Conservation (phyloP, 2,329 filamentous ascomycete genomes). For the Biscogniauxia marginata region DNA sequence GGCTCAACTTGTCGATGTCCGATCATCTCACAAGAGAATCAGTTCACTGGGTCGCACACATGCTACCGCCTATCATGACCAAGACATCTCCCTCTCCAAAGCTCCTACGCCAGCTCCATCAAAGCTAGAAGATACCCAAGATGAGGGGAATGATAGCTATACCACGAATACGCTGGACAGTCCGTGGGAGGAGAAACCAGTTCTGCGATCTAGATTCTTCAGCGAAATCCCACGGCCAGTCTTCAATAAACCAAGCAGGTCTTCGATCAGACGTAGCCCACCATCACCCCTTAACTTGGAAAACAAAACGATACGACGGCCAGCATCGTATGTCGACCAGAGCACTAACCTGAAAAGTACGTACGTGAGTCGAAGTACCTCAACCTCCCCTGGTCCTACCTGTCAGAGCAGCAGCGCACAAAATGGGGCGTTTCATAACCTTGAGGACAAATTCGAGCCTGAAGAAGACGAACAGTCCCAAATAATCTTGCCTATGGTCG, state of each 20-base stretch:
- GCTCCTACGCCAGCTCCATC: neutral
- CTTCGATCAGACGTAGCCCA: conserved; percentile 21
- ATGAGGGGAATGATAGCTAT: conserved; percentile 2
- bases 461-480: conserved; percentile 31
- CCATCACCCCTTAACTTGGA: conserved; percentile 25
- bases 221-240: conserved; percentile 18
- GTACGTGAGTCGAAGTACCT: conserved; percentile 21
- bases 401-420: conserved; percentile 41
- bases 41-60: conserved; percentile 29
- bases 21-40: conserved; percentile 21
- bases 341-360: conserved; percentile 24
- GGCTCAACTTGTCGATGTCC: conserved; percentile 28
- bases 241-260: conserved; percentile 21
- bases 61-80: conserved; percentile 21
- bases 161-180: neutral
- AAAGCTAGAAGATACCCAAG: conserved; percentile 6
- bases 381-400: conserved; percentile 30
- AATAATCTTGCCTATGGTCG: conserved; percentile 50
- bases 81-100: conserved; percentile 26
- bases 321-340: conserved; percentile 17
- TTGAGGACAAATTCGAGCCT: conserved; percentile 13
- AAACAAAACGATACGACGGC: conserved; percentile 8
- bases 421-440: conserved; percentile 8
- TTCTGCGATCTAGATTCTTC: conserved; percentile 21
- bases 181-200: conserved; percentile 7